These are phyloP conservation scores for Trypanosoma scelopori DNA, from an alignment of 208 protist genomes.

Conservation along the genomic window DNA sequence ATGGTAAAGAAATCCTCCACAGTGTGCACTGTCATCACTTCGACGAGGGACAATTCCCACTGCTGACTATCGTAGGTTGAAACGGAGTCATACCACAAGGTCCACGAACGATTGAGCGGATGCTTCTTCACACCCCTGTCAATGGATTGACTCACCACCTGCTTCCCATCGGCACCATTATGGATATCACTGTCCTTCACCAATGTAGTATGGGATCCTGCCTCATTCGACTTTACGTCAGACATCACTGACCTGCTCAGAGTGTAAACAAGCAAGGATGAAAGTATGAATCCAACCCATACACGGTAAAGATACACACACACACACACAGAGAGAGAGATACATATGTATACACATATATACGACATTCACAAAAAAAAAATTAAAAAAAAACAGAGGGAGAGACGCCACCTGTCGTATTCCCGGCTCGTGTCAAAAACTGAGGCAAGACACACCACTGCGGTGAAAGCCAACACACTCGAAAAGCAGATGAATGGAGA, in stretches of 20 bases:
- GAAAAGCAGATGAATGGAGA: too few species aligned
- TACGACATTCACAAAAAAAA: too few species aligned
- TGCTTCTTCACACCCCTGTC: constrained; percentile 30
- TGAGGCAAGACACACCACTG: too few species aligned
- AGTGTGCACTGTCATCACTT: constrained; percentile 74
- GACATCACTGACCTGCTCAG: constrained; percentile 9
- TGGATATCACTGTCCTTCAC: neutral
- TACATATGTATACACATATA: too few species aligned
- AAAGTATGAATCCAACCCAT: too few species aligned
- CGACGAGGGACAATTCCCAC: constrained; percentile 77
- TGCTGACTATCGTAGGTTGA: constrained; percentile 74
- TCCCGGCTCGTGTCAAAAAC: too few species aligned
- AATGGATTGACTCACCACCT: neutral
- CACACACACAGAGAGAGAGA: too few species aligned
- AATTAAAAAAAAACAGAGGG: too few species aligned
- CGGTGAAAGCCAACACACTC: too few species aligned
- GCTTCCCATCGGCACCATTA: constrained; percentile 1
- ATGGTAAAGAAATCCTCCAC: constrained; percentile 91
- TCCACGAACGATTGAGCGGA: constrained; percentile 68
- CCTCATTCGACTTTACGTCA: constrained; percentile 9
- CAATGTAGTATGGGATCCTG: neutral
- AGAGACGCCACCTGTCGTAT: too few species aligned
- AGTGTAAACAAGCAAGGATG: too few species aligned
- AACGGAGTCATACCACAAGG: constrained; percentile 85
- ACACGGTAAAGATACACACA: too few species aligned